A percentile compares a stretch with the other conserved stretches of the same genome.
Evolutionary conservation across 2,329 filamentous ascomycete genomes (phyloP).

Genomic region (Talaromyces verruculosus): DNA sequence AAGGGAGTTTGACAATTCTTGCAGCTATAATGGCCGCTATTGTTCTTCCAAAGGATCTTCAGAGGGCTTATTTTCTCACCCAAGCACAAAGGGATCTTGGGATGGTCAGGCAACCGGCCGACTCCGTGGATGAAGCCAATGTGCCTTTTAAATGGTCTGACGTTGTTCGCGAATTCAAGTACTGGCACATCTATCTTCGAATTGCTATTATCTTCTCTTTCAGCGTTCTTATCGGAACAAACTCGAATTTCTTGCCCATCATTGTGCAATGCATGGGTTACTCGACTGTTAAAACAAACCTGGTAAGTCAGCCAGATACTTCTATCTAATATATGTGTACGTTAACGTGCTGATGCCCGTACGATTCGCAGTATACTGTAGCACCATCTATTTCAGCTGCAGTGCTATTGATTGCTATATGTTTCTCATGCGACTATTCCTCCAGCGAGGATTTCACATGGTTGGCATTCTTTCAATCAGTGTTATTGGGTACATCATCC

Average conservation of each 20-base stretch:
- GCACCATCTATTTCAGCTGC: no score
- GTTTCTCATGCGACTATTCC: no score
- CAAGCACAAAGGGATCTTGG: background rate
- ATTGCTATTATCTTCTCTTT: background rate
- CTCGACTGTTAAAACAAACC: background rate
- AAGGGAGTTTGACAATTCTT: background rate
- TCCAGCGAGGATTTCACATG: no score
- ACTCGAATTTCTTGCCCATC: background rate
- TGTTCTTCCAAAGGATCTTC: background rate
- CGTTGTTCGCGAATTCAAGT: background rate
- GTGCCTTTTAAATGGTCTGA: background rate
- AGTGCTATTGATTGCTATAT: no score
- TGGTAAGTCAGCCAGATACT: background rate
- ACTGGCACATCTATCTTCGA: background rate
- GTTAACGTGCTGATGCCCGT: no score
- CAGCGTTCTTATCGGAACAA: background rate
- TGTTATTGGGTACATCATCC: no score
- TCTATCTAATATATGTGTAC: no score
- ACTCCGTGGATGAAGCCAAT: background rate
- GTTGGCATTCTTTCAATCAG: no score
- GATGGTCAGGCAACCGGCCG: background rate
- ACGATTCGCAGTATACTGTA: no score
- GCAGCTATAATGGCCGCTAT: background rate
- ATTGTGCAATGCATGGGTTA: background rate
- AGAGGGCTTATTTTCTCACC: background rate